phyloP scores from a whole-genome alignment of 139 green algal genomes.

The Micractinium sp. region DNA sequence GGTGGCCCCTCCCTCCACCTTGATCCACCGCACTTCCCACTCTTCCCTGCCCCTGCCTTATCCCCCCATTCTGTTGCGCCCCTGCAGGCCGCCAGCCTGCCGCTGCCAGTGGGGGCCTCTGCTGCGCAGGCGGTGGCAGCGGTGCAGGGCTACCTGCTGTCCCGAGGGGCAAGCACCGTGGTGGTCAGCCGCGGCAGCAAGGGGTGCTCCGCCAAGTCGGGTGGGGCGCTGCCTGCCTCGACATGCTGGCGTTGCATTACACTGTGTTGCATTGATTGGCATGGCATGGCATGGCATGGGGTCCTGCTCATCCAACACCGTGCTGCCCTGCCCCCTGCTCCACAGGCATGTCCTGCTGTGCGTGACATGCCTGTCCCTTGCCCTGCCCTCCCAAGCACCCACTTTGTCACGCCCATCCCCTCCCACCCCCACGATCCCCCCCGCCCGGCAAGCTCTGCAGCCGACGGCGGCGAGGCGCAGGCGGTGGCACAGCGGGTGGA shows the following conservation, averaged over 20 bases:
- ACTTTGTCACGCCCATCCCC: not conserved
- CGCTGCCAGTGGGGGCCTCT: not conserved
- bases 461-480: not conserved
- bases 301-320: too few species aligned
- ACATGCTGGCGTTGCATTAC: too few species aligned
- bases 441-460: not conserved
- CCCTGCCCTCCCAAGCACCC: too few species aligned
- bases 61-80: not conserved
- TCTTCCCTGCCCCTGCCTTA: not conserved
- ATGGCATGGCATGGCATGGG: too few species aligned
- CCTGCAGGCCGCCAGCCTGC: not conserved
- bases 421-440: not conserved
- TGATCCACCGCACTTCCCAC: not conserved
- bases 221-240: not conserved
- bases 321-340: not conserved
- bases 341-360: not conserved
- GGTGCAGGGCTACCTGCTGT: constrained; percentile 48
- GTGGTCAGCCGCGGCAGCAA: constrained; percentile 72
- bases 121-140: constrained; percentile 39
- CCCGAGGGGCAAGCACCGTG: constrained; percentile 20
- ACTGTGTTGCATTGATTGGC: too few species aligned
- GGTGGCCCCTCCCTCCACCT: too few species aligned
- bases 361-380: too few species aligned
- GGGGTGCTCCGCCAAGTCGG: constrained; percentile 51
- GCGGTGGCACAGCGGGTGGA: not conserved